Percentiles rank a stretch among this genome's conserved stretches.
These are phyloP conservation scores for Micractinium conductrix DNA, from an alignment of 139 green algal genomes.

Conservation along the genomic window DNA sequence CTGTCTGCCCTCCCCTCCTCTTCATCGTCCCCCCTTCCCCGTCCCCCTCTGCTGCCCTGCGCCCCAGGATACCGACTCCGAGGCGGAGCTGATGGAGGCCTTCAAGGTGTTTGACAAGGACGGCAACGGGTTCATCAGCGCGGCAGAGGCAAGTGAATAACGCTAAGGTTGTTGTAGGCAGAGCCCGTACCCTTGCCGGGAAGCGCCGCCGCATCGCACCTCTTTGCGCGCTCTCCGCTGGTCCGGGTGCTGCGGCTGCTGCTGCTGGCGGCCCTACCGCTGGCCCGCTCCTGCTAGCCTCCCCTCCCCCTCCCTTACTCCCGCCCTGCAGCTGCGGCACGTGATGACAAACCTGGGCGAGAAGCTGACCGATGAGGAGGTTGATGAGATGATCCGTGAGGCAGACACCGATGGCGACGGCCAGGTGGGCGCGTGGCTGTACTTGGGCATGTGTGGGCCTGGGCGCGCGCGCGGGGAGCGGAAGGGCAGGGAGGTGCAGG, in stretches of 20 bases:
- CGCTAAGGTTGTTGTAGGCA: too few species aligned
- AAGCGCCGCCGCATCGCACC: too few species aligned
- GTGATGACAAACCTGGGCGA: conserved; percentile 63
- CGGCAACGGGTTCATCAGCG: conserved; percentile 98
- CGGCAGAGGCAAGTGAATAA: conserved; percentile 97
- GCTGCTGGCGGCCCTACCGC: neutral
- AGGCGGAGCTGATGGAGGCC: conserved; percentile 98
- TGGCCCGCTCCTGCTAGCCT: neutral
- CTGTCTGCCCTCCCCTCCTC: neutral
- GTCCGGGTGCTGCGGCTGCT: too few species aligned
- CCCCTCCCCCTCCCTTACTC: neutral
- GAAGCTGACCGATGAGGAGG: conserved; percentile 96
- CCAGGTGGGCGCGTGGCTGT: too few species aligned
- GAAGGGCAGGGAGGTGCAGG: too few species aligned
- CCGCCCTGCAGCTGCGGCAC: conserved; percentile 86
- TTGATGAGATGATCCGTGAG: conserved; percentile 98
- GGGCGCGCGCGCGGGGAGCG: too few species aligned
- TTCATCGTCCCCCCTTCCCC: neutral
- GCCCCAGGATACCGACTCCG: conserved; percentile 88
- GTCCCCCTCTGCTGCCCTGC: neutral
- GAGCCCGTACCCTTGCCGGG: too few species aligned
- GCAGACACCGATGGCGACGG: conserved; percentile 94
- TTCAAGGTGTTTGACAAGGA: conserved; percentile 99
- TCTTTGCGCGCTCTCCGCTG: too few species aligned
- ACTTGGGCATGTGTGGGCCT: too few species aligned